A percentile compares a stretch with the other conserved stretches of the same genome.
phyloP scores from a whole-genome alignment of 1,139 yeast genomes.

The Arxiozyma bovina region DNA sequence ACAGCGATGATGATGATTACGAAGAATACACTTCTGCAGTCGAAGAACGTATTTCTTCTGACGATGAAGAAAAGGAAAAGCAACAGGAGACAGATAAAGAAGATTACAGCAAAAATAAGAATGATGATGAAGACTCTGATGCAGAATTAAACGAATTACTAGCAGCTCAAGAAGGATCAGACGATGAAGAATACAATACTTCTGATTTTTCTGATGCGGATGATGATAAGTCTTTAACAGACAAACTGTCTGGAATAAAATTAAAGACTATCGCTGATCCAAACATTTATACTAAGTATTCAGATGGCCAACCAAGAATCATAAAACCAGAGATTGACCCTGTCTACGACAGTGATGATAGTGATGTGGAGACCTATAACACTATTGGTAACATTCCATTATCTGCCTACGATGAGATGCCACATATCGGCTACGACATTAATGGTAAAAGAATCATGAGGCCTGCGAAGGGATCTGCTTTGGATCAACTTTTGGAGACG shows the following conservation, averaged over 20 bases:
- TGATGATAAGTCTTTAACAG: slow-evolving; percentile 44
- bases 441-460: slow-evolving; percentile 98
- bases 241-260: slow-evolving; percentile 45
- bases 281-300: slow-evolving; percentile 44
- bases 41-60: slow-evolving; percentile 15
- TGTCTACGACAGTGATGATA: slow-evolving; percentile 85
- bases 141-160: slow-evolving; percentile 52
- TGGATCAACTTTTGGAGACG: slow-evolving; percentile 77
- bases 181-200: slow-evolving; percentile 28
- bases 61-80: background rate
- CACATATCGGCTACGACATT: slow-evolving; percentile 93
- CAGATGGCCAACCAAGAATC: slow-evolving; percentile 73
- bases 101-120: slow-evolving; percentile 17
- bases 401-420: slow-evolving; percentile 92
- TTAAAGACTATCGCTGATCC: slow-evolving; percentile 42
- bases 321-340: slow-evolving; percentile 88
- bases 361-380: slow-evolving; percentile 74
- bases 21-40: slow-evolving; percentile 14
- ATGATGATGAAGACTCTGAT: slow-evolving; percentile 44
- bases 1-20: slow-evolving; percentile 10
- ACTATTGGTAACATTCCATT: slow-evolving; percentile 91
- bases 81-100: slow-evolving; percentile 9
- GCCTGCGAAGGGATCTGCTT: slow-evolving; percentile 94
- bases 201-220: slow-evolving; percentile 33
- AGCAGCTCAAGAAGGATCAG: slow-evolving; percentile 39